A percentile compares a stretch with the other conserved stretches of the same genome.
Conservation (phyloP, 257 asterid genomes). For the Solanum corneliomulleri region DNA sequence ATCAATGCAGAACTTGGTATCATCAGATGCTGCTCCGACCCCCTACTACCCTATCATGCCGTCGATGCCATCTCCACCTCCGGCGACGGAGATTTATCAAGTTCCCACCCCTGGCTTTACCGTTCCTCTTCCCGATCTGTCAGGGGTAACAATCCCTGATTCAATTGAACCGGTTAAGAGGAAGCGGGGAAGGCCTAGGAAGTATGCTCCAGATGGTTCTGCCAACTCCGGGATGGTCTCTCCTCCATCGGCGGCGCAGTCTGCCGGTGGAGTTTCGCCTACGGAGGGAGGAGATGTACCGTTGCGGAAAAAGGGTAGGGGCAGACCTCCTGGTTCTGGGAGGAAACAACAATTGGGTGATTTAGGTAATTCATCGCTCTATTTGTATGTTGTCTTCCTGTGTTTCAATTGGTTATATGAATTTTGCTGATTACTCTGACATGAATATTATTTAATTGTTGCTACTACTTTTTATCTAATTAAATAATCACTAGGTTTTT, state of each 20-base stretch:
- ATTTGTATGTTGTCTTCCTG: neutral
- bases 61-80: neutral
- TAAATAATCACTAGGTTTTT: neutral
- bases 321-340: conserved; percentile 4
- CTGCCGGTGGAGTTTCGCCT: neutral
- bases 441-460: neutral
- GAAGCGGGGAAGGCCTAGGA: conserved; percentile 12
- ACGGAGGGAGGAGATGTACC: neutral
- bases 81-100: neutral
- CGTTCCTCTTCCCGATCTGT: neutral
- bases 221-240: neutral
- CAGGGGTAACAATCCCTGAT: neutral
- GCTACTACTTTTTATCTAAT: neutral
- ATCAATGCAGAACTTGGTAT: neutral
- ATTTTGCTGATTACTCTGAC: neutral
- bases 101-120: neutral
- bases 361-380: neutral
- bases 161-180: neutral
- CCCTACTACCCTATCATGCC: conserved; percentile 1
- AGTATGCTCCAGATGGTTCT: conserved; percentile 1
- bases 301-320: neutral
- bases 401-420: neutral
- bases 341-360: neutral
- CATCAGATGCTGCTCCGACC: neutral
- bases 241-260: neutral